Conservation (phyloP, 805 yeast genomes). For the Yueomyces sinensis region DNA sequence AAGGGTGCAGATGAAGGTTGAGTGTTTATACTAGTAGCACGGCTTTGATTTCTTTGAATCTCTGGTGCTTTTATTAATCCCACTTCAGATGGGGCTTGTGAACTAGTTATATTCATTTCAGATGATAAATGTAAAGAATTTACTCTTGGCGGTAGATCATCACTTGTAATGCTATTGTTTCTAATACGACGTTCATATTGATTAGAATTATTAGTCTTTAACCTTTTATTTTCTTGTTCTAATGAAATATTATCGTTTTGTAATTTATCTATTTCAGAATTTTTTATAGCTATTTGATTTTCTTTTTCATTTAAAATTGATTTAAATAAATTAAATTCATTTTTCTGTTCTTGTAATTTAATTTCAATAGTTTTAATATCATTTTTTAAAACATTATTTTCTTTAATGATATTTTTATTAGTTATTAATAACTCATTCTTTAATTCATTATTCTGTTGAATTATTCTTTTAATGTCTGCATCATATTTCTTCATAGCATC, state of each 20-base stretch:
- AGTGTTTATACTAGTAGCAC: too few species aligned
- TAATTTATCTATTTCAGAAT: slow-evolving; percentile 10
- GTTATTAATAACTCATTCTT: background rate
- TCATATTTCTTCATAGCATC: too few species aligned
- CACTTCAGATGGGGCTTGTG: too few species aligned
- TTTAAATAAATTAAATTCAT: too few species aligned
- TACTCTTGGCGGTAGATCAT: slow-evolving; percentile 20
- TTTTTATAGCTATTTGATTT: too few species aligned
- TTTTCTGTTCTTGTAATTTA: background rate
- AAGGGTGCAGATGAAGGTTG: too few species aligned
- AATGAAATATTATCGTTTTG: slow-evolving; percentile 11
- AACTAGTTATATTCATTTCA: too few species aligned
- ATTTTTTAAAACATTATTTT: slow-evolving; percentile 9
- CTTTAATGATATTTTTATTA: slow-evolving; percentile 10
- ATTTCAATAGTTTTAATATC: background rate
- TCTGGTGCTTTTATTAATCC: too few species aligned
- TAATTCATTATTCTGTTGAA: slow-evolving; percentile 14
- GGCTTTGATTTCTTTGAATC: too few species aligned
- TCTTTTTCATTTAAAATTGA: too few species aligned
- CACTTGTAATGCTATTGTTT: slow-evolving; percentile 17
- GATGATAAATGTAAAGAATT: slow-evolving; percentile 16
- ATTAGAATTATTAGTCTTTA: too few species aligned
- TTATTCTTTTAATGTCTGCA: slow-evolving; percentile 28
- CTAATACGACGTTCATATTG: slow-evolving; percentile 3
- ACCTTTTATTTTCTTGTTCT: slow-evolving; percentile 3